Base-by-base conservation (phyloP, 768 basidiomycete species). In the Tricholomella constricta region DNA sequence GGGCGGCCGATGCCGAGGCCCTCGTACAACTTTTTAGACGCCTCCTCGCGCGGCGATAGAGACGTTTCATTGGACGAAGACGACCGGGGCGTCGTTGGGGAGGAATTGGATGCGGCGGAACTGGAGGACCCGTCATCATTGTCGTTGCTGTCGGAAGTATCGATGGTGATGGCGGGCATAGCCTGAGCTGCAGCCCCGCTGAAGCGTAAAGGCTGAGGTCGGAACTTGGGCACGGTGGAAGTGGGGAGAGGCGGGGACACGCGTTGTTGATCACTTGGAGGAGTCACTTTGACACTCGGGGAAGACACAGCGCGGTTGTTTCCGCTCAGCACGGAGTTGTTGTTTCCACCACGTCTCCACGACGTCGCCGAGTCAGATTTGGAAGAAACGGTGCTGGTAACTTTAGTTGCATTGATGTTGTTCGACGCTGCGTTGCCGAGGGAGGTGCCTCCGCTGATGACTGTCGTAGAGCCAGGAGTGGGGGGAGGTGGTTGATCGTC, bases 41-140 rank as follows among this genome's bases (percentile, higher is more conserved):
- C 91, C 72, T 91, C 90, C 72, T 93, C 91, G 74, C 91, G 87
- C 67, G 88, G 87, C 72, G 89, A 90, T 61, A 92, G 83, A 50
- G 85, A 81, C 56, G 70, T 71, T 45, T 75, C 79, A 56, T 76
- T 77, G 32, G 86, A 88, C 41, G 84, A 80, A 37, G 84, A 79
- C 15, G 88, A 87, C 58, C 81, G 82, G 10, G 91, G 88, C 1
- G 89, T 91, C 37, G 85, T 82, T 3, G 91, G 90, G 52, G 89
- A 86, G n/a, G 85, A 85, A 56, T 75, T 73, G 56, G 75, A 74
- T 6, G 65, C 68, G 14, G 62, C 65, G 40, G 77, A 76, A 56
- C 75, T 75, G 29, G 82, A 83, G 15, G 86, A 88, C 31, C 77
- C 75, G 37, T 85, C 81, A 19, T 77, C 83, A 37, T 80, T 78